phyloP scores from a whole-genome alignment of 805 yeast species.

The Kuraishia floccosa region DNA sequence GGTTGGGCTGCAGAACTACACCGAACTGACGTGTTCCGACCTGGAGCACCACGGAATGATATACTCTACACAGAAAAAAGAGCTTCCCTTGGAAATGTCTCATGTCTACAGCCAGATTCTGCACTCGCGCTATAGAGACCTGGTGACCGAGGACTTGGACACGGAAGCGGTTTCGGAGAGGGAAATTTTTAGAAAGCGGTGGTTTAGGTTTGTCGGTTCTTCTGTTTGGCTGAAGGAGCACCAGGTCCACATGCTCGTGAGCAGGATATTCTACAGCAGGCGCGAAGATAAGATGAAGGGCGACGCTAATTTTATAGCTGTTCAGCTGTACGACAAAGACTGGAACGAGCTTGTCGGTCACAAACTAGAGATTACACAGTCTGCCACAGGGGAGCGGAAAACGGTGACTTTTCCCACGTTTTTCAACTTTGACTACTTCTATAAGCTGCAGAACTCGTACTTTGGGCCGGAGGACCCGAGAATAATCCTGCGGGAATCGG shows the following conservation, averaged over 20 bases:
- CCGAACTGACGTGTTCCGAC: constrained; percentile 1
- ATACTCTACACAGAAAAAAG: constrained; percentile 2
- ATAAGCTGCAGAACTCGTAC: background rate
- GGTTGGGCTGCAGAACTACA: background rate
- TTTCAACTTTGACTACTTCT: constrained; percentile 1
- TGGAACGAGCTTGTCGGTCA: constrained; percentile 21
- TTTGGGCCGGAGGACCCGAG: constrained; percentile 33
- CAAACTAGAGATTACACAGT: constrained; percentile 1
- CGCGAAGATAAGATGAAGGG: constrained; percentile 2
- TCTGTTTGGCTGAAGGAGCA: constrained; percentile 28
- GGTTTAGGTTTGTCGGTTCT: constrained; percentile 4
- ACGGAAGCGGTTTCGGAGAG: constrained; percentile 2
- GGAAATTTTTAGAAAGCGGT: constrained; percentile 2
- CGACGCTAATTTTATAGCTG: constrained; percentile 7
- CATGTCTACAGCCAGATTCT: constrained; percentile 1
- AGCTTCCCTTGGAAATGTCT: constrained; percentile 2
- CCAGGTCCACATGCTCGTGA: constrained; percentile 29
- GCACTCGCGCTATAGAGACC: constrained; percentile 1
- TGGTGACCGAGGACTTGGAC: constrained; percentile 1
- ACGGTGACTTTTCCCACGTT: constrained; percentile 3
- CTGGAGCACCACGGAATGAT: constrained; percentile 1
- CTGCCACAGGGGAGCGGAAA: constrained; percentile 1
- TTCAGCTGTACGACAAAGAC: constrained; percentile 22
- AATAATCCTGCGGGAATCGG: constrained; percentile 10
- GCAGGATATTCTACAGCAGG: constrained; percentile 20